phyloP scores from a whole-genome alignment of 1,139 yeast species.

The Meyerozyma elateridarum region DNA sequence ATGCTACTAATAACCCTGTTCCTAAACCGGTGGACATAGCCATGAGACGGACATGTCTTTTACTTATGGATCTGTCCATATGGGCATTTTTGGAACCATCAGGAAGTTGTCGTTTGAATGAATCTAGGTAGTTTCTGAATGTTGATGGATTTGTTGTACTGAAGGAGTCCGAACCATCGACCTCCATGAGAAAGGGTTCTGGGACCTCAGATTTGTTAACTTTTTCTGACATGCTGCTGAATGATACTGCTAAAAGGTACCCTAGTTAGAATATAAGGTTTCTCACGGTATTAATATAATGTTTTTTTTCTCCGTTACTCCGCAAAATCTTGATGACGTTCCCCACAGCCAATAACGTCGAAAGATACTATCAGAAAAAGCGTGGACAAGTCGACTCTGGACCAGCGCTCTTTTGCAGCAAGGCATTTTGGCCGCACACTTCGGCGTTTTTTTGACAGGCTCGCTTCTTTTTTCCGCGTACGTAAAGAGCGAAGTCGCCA shows the following conservation, averaged over 20 bases:
- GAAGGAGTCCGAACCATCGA: not conserved
- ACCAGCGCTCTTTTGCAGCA: not conserved
- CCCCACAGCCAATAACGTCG: conserved; percentile 2
- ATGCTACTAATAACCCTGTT: conserved; percentile 35
- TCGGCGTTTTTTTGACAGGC: conserved; percentile 4
- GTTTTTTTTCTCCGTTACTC: no score
- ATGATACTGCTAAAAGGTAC: conserved; percentile 1
- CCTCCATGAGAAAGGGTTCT: not conserved
- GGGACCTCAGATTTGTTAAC: not conserved
- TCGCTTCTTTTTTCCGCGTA: not conserved
- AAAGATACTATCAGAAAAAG: no score
- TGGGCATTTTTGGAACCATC: not conserved
- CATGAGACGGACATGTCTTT: conserved; percentile 27
- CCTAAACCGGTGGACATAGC: conserved; percentile 35
- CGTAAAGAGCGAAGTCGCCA: no score
- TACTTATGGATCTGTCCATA: conserved; percentile 5
- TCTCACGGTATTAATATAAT: no score
- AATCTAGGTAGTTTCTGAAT: not conserved
- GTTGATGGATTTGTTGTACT: not conserved
- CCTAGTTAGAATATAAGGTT: not conserved
- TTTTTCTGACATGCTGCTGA: not conserved
- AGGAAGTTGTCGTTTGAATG: not conserved
- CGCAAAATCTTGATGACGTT: not conserved
- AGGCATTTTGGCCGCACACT: conserved; percentile 1
- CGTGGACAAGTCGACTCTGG: no score